A percentile compares a stretch with the other conserved stretches of the same genome.
Conservation (phyloP, 805 yeast species). For the Saccharomycopsis sp. region DNA sequence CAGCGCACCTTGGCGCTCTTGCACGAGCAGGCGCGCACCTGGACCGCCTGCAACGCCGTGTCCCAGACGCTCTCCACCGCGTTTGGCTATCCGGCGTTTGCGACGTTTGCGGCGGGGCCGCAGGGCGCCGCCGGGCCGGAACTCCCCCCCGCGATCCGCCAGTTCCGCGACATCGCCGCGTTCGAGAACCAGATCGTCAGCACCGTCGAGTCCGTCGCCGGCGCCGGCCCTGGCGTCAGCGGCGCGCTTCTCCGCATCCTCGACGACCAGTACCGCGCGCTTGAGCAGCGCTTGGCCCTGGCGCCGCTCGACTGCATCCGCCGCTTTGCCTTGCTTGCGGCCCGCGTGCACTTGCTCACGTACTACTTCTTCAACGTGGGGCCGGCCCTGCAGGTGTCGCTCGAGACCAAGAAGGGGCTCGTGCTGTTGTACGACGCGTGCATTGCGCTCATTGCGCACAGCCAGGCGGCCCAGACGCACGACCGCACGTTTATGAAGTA, state of each 20-base stretch:
- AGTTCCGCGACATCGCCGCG: constrained; percentile 75
- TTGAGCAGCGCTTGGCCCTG: constrained; percentile 52
- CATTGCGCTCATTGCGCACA: constrained; percentile 60
- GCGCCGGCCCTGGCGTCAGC: constrained; percentile 30
- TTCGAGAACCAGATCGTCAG: constrained; percentile 81
- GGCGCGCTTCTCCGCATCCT: constrained; percentile 31
- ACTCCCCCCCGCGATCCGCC: constrained; percentile 59
- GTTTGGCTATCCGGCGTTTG: constrained; percentile 92
- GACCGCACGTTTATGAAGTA: constrained; percentile 63
- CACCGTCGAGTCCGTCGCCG: constrained; percentile 29
- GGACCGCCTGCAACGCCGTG: constrained; percentile 90
- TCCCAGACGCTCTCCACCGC: constrained; percentile 87
- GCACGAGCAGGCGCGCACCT: constrained; percentile 78
- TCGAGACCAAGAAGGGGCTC: constrained; percentile 67
- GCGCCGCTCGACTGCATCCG: constrained; percentile 58
- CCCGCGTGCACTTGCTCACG: constrained; percentile 76
- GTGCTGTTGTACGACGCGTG: constrained; percentile 78
- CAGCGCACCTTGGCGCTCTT: constrained; percentile 37
- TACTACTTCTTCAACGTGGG: constrained; percentile 67
- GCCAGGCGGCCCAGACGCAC: constrained; percentile 50
- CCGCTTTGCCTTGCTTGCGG: constrained; percentile 58
- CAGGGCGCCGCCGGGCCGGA: too few species aligned
- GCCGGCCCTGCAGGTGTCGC: constrained; percentile 24
- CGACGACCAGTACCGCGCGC: constrained; percentile 39
- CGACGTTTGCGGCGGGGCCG: constrained; percentile 67